Percentiles rank a stretch among this genome's conserved stretches.
Evolutionary conservation across 140 eudicot genomes (phyloP).

Genomic region (Artemisia princeps): DNA sequence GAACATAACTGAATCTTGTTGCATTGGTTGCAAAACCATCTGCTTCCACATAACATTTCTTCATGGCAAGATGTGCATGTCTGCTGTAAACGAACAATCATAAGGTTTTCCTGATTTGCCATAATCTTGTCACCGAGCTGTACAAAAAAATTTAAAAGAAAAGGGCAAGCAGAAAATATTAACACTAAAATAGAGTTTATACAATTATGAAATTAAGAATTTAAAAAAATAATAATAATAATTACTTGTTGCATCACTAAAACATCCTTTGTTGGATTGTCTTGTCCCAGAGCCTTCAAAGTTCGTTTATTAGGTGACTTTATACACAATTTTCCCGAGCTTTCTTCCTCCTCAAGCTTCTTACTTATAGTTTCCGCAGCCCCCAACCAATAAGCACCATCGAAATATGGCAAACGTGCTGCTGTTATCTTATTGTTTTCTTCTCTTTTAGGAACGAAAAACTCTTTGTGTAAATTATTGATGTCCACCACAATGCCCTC

Average conservation of each 20-base stretch:
- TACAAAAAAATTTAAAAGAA: constrained; percentile 4
- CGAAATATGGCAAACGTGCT: constrained; percentile 70
- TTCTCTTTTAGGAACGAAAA: constrained; percentile 38
- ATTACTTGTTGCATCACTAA: constrained; percentile 59
- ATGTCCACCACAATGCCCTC: constrained; percentile 47
- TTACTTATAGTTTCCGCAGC: constrained; percentile 38
- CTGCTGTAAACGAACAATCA: constrained; percentile 44
- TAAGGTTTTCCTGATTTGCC: constrained; percentile 43
- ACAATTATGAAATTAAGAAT: background rate
- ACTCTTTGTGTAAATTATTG: constrained; percentile 48
- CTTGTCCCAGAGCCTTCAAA: constrained; percentile 43
- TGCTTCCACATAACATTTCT: constrained; percentile 44
- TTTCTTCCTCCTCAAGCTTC: constrained; percentile 36
- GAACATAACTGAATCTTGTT: constrained; percentile 47
- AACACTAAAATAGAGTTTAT: no score
- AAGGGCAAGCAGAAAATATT: background rate
- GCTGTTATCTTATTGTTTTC: constrained; percentile 45
- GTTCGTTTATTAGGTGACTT: constrained; percentile 41
- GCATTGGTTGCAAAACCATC: constrained; percentile 58
- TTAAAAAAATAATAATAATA: background rate
- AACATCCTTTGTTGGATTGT: constrained; percentile 42
- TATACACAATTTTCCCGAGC: constrained; percentile 25
- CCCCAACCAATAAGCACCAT: constrained; percentile 63
- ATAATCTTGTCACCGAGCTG: constrained; percentile 51
- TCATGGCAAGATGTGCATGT: constrained; percentile 52